Conservation (phyloP, 177 flowering plant species). For the Vitis hybrid region DNA sequence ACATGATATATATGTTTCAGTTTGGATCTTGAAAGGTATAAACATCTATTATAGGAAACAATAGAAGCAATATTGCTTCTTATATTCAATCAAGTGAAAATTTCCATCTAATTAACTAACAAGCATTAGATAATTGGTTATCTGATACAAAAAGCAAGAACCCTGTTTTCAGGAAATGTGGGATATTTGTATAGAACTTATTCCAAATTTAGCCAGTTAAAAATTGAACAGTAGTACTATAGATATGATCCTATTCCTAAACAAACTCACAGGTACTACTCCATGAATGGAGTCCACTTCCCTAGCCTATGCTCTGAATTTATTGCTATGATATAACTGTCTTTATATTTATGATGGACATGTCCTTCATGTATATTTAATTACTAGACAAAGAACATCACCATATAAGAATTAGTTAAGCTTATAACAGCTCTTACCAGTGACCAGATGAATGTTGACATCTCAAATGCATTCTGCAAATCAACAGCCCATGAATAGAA, state of each 20-base stretch:
- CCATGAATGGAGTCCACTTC: not conserved
- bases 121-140: not conserved
- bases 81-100: not conserved
- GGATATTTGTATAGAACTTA: not conserved
- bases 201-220: not conserved
- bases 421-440: slow-evolving; percentile 48
- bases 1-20: no score
- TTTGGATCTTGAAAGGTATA: no score
- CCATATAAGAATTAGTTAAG: not conserved
- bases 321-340: not conserved
- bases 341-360: not conserved
- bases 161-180: not conserved
- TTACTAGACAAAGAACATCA: not conserved
- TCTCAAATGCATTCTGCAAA: slow-evolving; percentile 90
- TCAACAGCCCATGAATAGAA: slow-evolving; percentile 10
- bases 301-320: not conserved
- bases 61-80: no score
- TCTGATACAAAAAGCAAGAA: not conserved
- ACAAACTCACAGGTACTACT: not conserved
- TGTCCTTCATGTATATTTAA: not conserved
- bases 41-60: no score
- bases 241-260: not conserved
- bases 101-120: not conserved
- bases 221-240: not conserved
- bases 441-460: slow-evolving; percentile 90